A percentile compares a stretch with the other conserved stretches of the same genome.
phyloP scores from a whole-genome alignment of 228 moss, liverwort and hornwort genomes.

The Sphagnum magellanicum region DNA sequence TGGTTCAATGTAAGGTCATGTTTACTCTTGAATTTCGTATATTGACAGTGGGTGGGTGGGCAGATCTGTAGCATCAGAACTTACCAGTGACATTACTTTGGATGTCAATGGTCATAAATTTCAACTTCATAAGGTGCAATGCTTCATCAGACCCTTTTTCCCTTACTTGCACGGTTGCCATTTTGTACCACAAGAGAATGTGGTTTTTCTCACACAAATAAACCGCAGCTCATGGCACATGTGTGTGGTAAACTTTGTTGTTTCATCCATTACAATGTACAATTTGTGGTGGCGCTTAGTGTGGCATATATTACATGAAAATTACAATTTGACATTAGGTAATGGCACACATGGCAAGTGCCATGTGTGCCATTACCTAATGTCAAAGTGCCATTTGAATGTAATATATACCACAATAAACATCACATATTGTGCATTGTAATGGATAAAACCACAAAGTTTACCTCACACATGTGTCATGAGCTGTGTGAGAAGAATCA shows the following conservation, averaged over 20 bases:
- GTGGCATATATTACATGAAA: not conserved
- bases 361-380: no score
- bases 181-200: no score
- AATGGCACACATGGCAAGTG: not conserved
- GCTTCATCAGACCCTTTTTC: not conserved
- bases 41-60: not conserved
- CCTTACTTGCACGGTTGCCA: not conserved
- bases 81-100: constrained; percentile 71
- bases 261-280: not conserved
- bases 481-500: not conserved
- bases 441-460: not conserved
- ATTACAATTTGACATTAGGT: not conserved
- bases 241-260: no score
- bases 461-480: not conserved
- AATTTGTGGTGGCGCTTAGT: not conserved
- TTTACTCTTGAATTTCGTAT: no score
- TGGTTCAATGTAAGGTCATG: no score
- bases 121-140: constrained; percentile 81
- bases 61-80: constrained; percentile 77
- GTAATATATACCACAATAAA: no score
- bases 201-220: not conserved
- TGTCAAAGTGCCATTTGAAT: no score
- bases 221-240: not conserved
- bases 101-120: constrained; percentile 51
- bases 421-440: no score